phyloP scores from a whole-genome alignment of 2,329 filamentous ascomycete species.

The Colletotrichum sojae region DNA sequence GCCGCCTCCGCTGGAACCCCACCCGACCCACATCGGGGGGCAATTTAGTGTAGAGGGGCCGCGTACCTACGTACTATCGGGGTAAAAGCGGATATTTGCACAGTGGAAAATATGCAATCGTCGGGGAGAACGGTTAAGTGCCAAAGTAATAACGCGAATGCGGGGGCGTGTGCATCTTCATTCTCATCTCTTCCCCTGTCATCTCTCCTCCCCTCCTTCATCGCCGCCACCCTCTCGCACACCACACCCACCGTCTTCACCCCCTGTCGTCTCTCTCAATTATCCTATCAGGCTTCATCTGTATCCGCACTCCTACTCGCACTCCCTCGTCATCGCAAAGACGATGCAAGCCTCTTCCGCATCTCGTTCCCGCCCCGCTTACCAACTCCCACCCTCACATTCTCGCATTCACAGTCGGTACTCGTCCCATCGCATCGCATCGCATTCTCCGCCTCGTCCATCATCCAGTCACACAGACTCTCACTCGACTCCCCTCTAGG shows the following conservation, averaged over 20 bases:
- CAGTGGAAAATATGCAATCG: background rate
- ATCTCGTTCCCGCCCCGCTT: constrained; percentile 15
- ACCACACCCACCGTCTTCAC: constrained; percentile 16
- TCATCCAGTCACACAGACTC: constrained; percentile 1
- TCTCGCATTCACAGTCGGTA: no score
- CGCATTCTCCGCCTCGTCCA: constrained; percentile 24
- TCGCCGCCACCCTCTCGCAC: constrained; percentile 14
- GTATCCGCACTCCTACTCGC: no score
- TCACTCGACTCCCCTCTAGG: background rate
- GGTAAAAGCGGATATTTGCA: constrained; percentile 17
- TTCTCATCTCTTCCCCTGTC: background rate
- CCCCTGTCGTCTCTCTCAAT: background rate
- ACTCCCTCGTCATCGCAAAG: constrained; percentile 21
- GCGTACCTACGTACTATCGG: background rate
- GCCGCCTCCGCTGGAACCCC: constrained; percentile 8
- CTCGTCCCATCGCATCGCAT: background rate
- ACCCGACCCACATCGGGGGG: background rate
- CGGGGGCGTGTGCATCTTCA: constrained; percentile 23
- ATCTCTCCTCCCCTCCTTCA: background rate
- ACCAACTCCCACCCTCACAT: constrained; percentile 11
- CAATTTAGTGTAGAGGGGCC: background rate
- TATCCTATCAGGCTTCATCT: background rate
- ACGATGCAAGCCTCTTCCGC: constrained; percentile 35
- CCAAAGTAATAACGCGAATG: background rate
- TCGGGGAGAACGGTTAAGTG: constrained; percentile 16